Conservation (phyloP, 768 basidiomycete species). For the Tricholoma sp. region DNA sequence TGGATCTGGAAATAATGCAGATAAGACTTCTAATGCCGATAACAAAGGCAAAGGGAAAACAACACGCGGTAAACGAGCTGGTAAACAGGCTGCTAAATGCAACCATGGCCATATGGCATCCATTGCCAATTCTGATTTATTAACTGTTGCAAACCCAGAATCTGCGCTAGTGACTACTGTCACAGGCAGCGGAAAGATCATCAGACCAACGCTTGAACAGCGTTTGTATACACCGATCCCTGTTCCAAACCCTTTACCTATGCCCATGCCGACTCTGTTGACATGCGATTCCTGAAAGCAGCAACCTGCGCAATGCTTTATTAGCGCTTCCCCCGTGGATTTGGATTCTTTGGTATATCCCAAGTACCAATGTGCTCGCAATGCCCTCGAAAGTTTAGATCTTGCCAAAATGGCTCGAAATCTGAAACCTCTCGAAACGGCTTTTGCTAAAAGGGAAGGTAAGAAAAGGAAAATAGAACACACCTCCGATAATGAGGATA, state of each 20-base stretch:
- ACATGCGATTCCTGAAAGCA: not conserved
- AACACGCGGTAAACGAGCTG: no score
- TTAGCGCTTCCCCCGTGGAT: not conserved
- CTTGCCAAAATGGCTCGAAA: not conserved
- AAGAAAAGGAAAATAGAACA: not conserved
- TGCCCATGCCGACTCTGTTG: not conserved
- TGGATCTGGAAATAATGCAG: no score
- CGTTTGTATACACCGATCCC: not conserved
- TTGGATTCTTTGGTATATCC: not conserved
- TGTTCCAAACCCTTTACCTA: not conserved
- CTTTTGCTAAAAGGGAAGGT: not conserved
- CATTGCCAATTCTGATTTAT: no score
- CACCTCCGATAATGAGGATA: not conserved
- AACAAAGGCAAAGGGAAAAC: no score
- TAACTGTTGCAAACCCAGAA: no score
- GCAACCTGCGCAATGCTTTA: not conserved
- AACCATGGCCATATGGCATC: no score
- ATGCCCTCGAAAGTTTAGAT: not conserved
- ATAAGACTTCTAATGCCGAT: no score
- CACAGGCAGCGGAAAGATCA: no score
- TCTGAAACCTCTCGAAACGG: not conserved
- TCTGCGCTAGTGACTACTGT: no score
- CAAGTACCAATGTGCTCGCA: not conserved
- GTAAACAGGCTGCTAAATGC: no score
- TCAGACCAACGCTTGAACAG: no score